Evolutionary conservation across 352 stramenopile genomes (phyloP).

Genomic region (Phytophthora sansomeana): DNA sequence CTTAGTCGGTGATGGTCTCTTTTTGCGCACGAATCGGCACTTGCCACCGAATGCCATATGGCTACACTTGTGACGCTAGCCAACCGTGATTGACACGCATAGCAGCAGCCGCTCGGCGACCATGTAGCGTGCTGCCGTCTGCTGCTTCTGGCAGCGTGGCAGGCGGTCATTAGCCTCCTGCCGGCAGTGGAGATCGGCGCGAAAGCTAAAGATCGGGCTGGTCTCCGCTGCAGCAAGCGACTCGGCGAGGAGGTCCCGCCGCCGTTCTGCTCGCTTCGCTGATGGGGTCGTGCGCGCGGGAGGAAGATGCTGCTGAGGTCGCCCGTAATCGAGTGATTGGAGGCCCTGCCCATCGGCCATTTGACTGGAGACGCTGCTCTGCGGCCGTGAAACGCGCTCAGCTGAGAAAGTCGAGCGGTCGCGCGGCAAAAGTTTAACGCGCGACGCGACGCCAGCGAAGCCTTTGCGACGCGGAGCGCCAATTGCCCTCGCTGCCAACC

Average conservation of each 20-base stretch:
- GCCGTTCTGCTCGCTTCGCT: not conserved
- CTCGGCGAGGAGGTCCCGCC: not conserved
- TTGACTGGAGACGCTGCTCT: not conserved
- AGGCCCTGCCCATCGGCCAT: not conserved
- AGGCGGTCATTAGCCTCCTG: not conserved
- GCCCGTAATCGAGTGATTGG: slow-evolving; percentile 22
- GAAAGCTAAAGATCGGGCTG: not conserved
- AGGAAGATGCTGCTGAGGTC: slow-evolving; percentile 5
- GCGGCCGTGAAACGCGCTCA: slow-evolving; percentile 41
- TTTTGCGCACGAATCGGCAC: slow-evolving; percentile 24
- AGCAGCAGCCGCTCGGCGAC: not conserved
- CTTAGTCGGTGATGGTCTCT: slow-evolving; percentile 13
- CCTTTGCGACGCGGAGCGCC: not conserved
- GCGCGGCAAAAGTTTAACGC: slow-evolving; percentile 5
- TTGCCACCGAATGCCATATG: slow-evolving; percentile 14
- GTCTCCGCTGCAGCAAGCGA: slow-evolving; percentile 8
- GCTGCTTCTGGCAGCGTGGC: not conserved
- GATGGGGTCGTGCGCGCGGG: slow-evolving; percentile 4
- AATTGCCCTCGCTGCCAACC: not conserved
- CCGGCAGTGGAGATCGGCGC: not conserved
- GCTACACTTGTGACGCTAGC: slow-evolving; percentile 2
- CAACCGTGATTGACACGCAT: not conserved
- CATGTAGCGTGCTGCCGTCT: not conserved
- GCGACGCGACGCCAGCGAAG: not conserved
- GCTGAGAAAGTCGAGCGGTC: slow-evolving; percentile 26